These are phyloP conservation scores for Durusdinium trenchii DNA, from an alignment of 73 alveolate species.

Conservation along the genomic window DNA sequence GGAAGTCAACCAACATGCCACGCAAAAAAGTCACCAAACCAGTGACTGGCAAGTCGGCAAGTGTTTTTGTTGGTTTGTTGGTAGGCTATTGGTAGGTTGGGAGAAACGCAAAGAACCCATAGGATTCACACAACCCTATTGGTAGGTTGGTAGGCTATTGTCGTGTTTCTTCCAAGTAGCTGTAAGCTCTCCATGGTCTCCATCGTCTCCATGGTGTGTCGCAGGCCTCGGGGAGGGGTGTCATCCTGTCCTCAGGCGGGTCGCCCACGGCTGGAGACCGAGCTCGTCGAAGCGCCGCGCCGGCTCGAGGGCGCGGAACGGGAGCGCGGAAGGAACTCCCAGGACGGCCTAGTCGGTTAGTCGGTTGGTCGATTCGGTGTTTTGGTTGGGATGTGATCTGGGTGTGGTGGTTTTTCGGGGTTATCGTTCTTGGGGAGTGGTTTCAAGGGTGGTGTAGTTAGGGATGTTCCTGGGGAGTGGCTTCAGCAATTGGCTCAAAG, in stretches of 20 bases:
- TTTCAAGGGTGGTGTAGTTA: background rate
- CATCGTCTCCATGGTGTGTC: background rate
- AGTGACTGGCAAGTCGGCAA: no score
- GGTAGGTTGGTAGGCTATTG: background rate
- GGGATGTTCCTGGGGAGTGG: background rate
- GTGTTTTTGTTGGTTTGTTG: no score
- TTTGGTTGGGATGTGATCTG: background rate
- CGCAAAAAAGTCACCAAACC: no score
- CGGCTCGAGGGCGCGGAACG: background rate
- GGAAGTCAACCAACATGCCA: no score
- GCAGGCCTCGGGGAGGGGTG: no score
- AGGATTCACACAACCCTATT: background rate
- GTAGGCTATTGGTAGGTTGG: background rate
- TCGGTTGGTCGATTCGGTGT: background rate
- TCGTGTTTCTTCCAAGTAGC: background rate
- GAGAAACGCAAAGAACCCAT: background rate
- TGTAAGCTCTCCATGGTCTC: background rate
- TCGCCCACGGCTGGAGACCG: conserved; percentile 9
- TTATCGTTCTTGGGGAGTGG: background rate
- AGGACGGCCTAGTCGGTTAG: background rate
- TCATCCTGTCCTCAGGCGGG: no score
- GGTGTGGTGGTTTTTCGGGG: no score
- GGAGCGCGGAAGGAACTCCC: background rate
- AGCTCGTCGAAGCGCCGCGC: conserved; percentile 13
- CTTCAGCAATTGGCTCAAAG: background rate